Base-by-base conservation (phyloP, 805 yeast species). In the Sugiyamaella chiloensis region DNA sequence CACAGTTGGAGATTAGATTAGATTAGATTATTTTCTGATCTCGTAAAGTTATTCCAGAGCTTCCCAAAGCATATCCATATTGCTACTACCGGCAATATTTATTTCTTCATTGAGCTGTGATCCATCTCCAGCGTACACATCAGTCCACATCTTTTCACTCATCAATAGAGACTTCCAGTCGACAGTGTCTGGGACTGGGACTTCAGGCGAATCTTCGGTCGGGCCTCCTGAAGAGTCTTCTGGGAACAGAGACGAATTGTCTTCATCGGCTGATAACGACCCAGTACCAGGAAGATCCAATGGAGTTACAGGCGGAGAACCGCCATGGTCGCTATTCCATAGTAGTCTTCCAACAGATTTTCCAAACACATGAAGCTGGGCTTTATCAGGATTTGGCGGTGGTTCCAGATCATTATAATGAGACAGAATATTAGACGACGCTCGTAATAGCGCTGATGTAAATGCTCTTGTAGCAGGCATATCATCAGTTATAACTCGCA, bases 101-200 rank as follows among this genome's bases (percentile, higher is more conserved):
- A 19, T 34, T 12, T 34, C 37, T 16, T 34, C 37, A 3, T 19
- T 19, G 4, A n/a, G 21, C 20, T 12, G 16, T 12, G 20, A 12
- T 6, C 37, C 4, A 21, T 34, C 19, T 34, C 37, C 37, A 16
- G 37, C 16, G 19, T 16, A 34, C 7, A 34, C 37, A 21, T 34
- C 37, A 14, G 37, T 34, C 37, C 37, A 34, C 20, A 34, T 34
- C 37, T 34, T 34, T 8, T 34, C 37, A 4, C 21, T 34, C 37
- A 34, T 34, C 20, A 34, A 16, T 21, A 34, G 20, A 4, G 42
- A 39, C 19, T 24, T 39, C 31, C 42, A 24, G 42, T 39, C 42
- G 19, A 21, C 42, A 14, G 7, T 14, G 4, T 14, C 4, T 6
- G 42, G 42, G 23, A 6, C 24, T 14, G 23, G 31, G 12, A 16